These are phyloP conservation scores for Hagleromyces aurorensis DNA, from an alignment of 805 yeast species.

Conservation along the genomic window DNA sequence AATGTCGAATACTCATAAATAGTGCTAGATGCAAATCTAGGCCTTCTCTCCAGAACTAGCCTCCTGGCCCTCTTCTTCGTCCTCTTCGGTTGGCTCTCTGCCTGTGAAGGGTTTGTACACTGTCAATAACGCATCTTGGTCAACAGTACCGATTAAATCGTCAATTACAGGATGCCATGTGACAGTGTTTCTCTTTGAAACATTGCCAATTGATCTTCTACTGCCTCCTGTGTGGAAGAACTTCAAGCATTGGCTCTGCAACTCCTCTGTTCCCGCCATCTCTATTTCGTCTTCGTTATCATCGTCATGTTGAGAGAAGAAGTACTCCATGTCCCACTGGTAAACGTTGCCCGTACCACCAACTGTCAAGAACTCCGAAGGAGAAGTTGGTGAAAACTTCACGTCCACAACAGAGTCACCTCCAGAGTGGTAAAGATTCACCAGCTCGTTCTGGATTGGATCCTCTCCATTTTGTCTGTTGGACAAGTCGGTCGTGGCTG, in stretches of 20 bases:
- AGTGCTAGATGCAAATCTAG: neutral
- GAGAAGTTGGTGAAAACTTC: slow-evolving; percentile 24
- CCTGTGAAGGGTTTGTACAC: slow-evolving; percentile 26
- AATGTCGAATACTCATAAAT: no score
- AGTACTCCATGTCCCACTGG: slow-evolving; percentile 33
- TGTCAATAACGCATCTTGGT: slow-evolving; percentile 21
- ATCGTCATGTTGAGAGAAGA: slow-evolving; percentile 38
- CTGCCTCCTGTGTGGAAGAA: slow-evolving; percentile 29
- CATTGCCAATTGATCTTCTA: slow-evolving; percentile 16
- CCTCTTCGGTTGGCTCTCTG: slow-evolving; percentile 14
- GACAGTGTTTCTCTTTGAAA: slow-evolving; percentile 20
- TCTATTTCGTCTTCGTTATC: slow-evolving; percentile 37
- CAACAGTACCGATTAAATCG: slow-evolving; percentile 23
- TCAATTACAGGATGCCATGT: slow-evolving; percentile 26
- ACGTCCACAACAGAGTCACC: slow-evolving; percentile 30
- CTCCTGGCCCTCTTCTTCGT: slow-evolving; percentile 10
- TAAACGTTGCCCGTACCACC: slow-evolving; percentile 30
- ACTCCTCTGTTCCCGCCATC: slow-evolving; percentile 30
- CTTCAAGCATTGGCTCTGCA: slow-evolving; percentile 25
- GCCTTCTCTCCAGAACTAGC: slow-evolving; percentile 1
- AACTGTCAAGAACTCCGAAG: slow-evolving; percentile 27
- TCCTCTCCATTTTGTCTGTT: slow-evolving; percentile 25
- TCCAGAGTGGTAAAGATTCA: slow-evolving; percentile 24
- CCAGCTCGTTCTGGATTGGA: slow-evolving; percentile 24
- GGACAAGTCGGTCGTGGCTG: slow-evolving; percentile 19